Base-by-base conservation (phyloP, 2,329 filamentous ascomycete genomes). In the Epichloe glyceriae region DNA sequence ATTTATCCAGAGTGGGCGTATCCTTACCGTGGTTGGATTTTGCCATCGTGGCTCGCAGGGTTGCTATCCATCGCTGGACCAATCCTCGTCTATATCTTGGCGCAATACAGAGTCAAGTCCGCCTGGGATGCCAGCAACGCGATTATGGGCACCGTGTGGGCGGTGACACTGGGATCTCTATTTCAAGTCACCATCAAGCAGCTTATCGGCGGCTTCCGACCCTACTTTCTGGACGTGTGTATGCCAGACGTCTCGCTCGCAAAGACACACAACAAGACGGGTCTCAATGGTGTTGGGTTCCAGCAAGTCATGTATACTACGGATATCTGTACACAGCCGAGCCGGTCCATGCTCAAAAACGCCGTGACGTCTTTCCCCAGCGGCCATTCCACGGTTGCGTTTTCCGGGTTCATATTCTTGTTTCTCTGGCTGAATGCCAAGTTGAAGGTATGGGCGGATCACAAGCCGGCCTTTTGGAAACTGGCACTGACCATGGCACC, bases 341-440 rank as follows among this genome's bases (percentile, higher is more conserved):
- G 83, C 56, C 56, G 65, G n/a, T 61, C 66, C 3, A 66, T 73
- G 52, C 75, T 86, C 59, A 74, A 83, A 59, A 75, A 83, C 54
- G 72, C 74, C 5, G 71, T 86, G 35, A 79, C 82, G 38, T 79
- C 76, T 1, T 84, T 87, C 57, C 83, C 83, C 0, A 84, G 79
- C 5, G 83, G 83, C 0, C 83, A 87, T 62, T 75, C 80, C 1
- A 81, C 80, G 0, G 79, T 78, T 1, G 79, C 80, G 0, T 84
- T 81, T 52, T 79, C 81, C 0, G 79, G 78, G 2, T 80, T 79
- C 54, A 71, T 80, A 7, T 86, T 79, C 60, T 66, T 86, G 7
- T 82, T 74, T 56, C 68, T 86, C 11, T 87, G 85, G 68, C 70
- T 86, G 26, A 86, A 86, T 59, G 83, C 80, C 35, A 86, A 87